Evolutionary conservation across 2,329 filamentous ascomycete species (phyloP).

Genomic region (Lecanosticta acicola): DNA sequence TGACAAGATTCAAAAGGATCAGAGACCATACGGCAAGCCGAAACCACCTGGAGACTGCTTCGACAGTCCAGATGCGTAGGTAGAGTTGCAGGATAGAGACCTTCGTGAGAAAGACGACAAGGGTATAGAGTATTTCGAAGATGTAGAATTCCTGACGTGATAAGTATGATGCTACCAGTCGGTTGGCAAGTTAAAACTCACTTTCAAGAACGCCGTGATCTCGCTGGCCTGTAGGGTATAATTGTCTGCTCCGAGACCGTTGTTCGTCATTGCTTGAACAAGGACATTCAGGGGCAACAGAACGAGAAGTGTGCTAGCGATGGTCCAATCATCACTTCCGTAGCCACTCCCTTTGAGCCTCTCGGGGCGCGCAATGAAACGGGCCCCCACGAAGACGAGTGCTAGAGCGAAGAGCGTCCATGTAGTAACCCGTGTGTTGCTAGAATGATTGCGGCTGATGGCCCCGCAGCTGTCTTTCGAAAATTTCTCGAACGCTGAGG

Average conservation of each 20-base stretch:
- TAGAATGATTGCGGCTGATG: constrained; percentile 8
- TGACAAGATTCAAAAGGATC: constrained; percentile 12
- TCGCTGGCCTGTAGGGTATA: constrained; percentile 13
- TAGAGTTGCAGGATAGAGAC: constrained; percentile 18
- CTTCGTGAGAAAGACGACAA: constrained; percentile 17
- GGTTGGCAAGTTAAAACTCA: not conserved
- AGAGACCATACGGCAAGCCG: constrained; percentile 15
- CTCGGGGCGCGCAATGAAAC: constrained; percentile 16
- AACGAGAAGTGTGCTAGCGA: constrained; percentile 11
- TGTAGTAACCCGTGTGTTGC: constrained; percentile 7
- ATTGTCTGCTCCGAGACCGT: constrained; percentile 16
- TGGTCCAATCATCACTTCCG: constrained; percentile 19
- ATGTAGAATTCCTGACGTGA: constrained; percentile 15
- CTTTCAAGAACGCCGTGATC: constrained; percentile 16
- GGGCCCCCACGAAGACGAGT: constrained; percentile 14
- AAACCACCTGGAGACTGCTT: constrained; percentile 16
- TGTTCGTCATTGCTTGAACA: constrained; percentile 16
- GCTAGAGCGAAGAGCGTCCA: constrained; percentile 18
- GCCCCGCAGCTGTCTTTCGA: constrained; percentile 17
- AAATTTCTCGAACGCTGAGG: constrained; percentile 13
- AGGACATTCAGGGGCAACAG: constrained; percentile 14
- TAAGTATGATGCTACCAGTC: not conserved
- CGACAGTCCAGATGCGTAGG: constrained; percentile 18
- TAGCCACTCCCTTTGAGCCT: constrained; percentile 17
- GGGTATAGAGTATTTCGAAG: constrained; percentile 18